Evolutionary conservation across 176 grass and related monocot genomes (phyloP), one percentile per base, ranked within the genome.

Genomic region (Rhipidocladum racemiflorum): DNA sequence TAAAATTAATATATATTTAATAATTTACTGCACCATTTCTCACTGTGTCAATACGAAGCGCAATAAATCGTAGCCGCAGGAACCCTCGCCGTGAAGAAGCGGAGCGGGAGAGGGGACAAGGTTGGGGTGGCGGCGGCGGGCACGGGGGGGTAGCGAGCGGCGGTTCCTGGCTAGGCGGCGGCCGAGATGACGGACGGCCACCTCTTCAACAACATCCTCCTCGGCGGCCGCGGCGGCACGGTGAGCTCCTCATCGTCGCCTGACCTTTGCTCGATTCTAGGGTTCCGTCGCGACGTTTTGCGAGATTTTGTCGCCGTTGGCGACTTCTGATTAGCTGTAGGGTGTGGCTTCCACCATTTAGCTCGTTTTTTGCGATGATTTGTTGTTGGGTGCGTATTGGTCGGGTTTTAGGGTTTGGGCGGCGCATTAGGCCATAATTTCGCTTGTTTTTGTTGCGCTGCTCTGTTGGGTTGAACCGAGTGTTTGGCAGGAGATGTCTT

Each of bases 201-300:
- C 66, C 54, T 78, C 60, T 97, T 94, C 86, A 88, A 89, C 65
- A 89, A 79, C 77, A 94, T 97, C 78, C 86, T 93, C 70, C 92
- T 97, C 75, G 92, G 95, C 36, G 95, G 90, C 51, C 86, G 92
- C 17, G 86, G 88, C 21, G 95, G 95, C 78, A 91, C 95, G 38
- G 92, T 97, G 79, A 80, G 90, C 61, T 70, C 65, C 43, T 34
- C 70, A 53, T 0, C 60, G n/a, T 12, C 34, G 18, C 28, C 18
- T 24, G 17, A 43, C 51, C 64, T 17, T 50, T 14, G 50, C 32
- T 72, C 34, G 17, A 24, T 81, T 16, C 4, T 66, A 81, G 87
- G 63, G 68, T 66, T 73, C 39, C 24, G 13, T 57, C 18, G 16
- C 35, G 38, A 60, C n/a, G 34, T 77, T 54, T 20, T 17, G 32